phyloP scores from a whole-genome alignment of 441 rosid genomes.

The Populus hybrid region DNA sequence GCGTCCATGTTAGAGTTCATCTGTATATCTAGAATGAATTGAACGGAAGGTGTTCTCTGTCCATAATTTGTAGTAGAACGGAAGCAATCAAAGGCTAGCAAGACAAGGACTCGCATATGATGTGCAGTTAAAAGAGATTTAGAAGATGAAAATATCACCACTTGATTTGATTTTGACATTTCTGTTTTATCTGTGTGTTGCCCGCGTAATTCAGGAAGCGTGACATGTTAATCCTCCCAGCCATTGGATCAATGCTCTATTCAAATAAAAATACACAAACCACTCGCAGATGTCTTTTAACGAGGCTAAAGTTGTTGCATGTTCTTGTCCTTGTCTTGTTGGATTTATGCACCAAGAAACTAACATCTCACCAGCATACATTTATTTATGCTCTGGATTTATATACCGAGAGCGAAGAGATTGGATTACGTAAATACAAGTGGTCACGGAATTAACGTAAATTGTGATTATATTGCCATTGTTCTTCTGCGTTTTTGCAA shows the following conservation, averaged over 20 bases:
- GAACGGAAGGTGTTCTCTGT: neutral
- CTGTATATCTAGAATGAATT: neutral
- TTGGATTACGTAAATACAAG: neutral
- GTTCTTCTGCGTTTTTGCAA: too few relatives aligned
- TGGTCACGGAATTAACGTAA: neutral
- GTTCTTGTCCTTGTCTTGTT: neutral
- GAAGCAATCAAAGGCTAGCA: too few relatives aligned
- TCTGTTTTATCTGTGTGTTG: neutral
- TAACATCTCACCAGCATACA: too few relatives aligned
- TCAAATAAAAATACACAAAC: neutral
- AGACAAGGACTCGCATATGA: too few relatives aligned
- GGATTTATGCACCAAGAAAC: neutral
- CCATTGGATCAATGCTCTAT: neutral
- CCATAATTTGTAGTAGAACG: too few relatives aligned
- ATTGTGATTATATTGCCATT: too few relatives aligned
- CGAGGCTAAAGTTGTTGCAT: neutral
- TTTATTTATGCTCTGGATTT: too few relatives aligned
- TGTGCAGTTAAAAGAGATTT: neutral
- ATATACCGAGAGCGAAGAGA: too few relatives aligned
- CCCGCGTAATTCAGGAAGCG: neutral
- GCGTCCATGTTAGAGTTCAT: conserved; percentile 5
- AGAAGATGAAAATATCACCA: neutral
- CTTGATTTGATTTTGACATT: neutral
- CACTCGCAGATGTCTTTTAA: neutral
- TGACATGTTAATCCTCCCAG: neutral